A percentile compares a stretch with the other conserved stretches of the same genome.
Conservation (phyloP, 2,329 filamentous ascomycete genomes). For the Calonectria hongkongensis region DNA sequence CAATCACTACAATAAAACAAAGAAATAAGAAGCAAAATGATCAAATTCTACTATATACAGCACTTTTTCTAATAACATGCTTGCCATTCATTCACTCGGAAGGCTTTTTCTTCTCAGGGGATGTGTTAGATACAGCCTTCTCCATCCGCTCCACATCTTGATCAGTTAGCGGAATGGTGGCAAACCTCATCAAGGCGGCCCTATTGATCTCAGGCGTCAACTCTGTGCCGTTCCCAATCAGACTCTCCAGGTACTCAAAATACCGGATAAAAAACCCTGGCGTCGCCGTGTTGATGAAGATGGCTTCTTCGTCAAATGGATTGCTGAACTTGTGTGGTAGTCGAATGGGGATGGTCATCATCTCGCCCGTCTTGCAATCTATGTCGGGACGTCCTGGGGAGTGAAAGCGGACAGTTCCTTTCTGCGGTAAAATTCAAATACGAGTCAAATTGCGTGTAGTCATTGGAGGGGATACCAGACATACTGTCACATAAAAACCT, state of each 20-base stretch:
- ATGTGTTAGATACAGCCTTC: neutral
- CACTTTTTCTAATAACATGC: neutral
- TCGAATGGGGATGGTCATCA: conserved; percentile 49
- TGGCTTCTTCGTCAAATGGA: conserved; percentile 50
- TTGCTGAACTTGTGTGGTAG: conserved; percentile 53
- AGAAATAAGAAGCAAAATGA: neutral
- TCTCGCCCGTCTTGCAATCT: conserved; percentile 48
- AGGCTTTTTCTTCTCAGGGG: neutral
- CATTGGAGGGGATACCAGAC: neutral
- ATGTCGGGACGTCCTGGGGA: conserved; percentile 45
- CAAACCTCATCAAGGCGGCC: conserved; percentile 45
- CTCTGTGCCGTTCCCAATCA: conserved; percentile 45
- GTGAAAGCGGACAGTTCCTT: conserved; percentile 50
- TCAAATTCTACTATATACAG: neutral
- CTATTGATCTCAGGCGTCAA: conserved; percentile 46
- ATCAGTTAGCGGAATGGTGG: conserved; percentile 42
- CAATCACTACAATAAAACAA: neutral
- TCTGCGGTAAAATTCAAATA: conserved; percentile 28
- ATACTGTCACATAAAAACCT: conserved; percentile 47
- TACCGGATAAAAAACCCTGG: conserved; percentile 51
- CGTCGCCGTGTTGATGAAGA: conserved; percentile 51
- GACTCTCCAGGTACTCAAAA: conserved; percentile 48
- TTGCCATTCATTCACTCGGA: no score
- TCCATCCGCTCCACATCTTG: conserved; percentile 44
- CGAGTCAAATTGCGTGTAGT: neutral